Percentiles rank a stretch among this genome's conserved stretches.
phyloP scores from a whole-genome alignment of 1,139 yeast genomes.

The Zygosaccharomyces sapae region DNA sequence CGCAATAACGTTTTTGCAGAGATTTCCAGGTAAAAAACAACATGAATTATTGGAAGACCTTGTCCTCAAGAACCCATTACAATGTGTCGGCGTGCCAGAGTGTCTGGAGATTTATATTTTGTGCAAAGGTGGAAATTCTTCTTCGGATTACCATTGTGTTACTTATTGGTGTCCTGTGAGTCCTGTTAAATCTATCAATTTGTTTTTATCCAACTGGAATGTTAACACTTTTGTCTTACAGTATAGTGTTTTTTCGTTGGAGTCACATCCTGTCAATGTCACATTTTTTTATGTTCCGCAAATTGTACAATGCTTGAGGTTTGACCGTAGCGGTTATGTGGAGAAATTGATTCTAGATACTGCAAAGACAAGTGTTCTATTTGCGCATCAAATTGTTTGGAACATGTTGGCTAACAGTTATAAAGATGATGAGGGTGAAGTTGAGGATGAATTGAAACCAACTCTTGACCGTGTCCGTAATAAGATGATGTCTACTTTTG shows the following conservation, averaged over 20 bases:
- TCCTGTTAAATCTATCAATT: slow-evolving; percentile 81
- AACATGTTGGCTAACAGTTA: slow-evolving; percentile 91
- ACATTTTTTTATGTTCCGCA: slow-evolving; percentile 98
- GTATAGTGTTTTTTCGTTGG: slow-evolving; percentile 86
- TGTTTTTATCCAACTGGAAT: slow-evolving; percentile 75
- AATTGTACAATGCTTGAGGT: slow-evolving; percentile 86
- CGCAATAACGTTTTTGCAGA: slow-evolving; percentile 65
- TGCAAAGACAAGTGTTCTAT: slow-evolving; percentile 82
- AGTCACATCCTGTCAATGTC: slow-evolving; percentile 78
- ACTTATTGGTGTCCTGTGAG: slow-evolving; percentile 73
- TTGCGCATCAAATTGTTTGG: slow-evolving; percentile 98
- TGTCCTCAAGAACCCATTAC: slow-evolving; percentile 54
- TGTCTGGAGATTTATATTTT: slow-evolving; percentile 60
- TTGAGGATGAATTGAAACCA: slow-evolving; percentile 83
- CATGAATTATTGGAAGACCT: slow-evolving; percentile 47
- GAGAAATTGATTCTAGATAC: slow-evolving; percentile 87
- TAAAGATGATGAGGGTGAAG: slow-evolving; percentile 78
- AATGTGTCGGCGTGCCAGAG: slow-evolving; percentile 57
- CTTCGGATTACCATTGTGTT: slow-evolving; percentile 35
- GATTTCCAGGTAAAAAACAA: slow-evolving; percentile 47
- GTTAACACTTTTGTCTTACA: slow-evolving; percentile 69
- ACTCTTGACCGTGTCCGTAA: slow-evolving; percentile 67
- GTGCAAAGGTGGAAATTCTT: slow-evolving; percentile 34
- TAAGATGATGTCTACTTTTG: slow-evolving; percentile 62
- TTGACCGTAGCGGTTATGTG: slow-evolving; percentile 79